phyloP scores from a whole-genome alignment of 441 rosid genomes.

The Euphorbia corollata region DNA sequence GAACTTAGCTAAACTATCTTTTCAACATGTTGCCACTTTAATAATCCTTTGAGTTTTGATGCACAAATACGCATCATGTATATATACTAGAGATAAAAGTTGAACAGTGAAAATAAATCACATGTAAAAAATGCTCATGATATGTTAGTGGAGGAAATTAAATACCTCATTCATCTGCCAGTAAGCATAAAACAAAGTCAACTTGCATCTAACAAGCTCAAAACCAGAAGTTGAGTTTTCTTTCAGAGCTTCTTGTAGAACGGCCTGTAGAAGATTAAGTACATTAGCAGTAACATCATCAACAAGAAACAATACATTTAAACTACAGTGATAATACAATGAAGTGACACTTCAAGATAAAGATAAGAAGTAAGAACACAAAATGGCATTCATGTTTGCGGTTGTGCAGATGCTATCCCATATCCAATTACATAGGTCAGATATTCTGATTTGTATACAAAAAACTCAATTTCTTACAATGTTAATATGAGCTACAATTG shows the following conservation, averaged over 20 bases:
- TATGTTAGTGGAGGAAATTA: background rate
- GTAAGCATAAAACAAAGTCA: conserved; percentile 72
- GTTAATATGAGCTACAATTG: background rate
- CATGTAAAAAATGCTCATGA: background rate
- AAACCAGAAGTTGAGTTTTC: conserved; percentile 30
- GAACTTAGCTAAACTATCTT: background rate
- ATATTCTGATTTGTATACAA: background rate
- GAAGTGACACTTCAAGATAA: background rate
- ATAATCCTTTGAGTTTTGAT: background rate
- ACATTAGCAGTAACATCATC: conserved; percentile 14
- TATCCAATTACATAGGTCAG: background rate
- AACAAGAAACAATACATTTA: background rate
- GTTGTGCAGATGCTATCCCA: background rate
- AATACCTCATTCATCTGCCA: conserved; percentile 93
- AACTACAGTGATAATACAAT: background rate
- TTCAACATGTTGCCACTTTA: background rate
- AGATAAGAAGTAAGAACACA: conserved; percentile 1
- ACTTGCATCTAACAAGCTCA: conserved; percentile 74
- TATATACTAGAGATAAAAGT: background rate
- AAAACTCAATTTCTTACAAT: background rate
- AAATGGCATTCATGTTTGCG: background rate
- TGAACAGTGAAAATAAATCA: background rate
- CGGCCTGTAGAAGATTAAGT: conserved; percentile 37
- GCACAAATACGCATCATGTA: background rate
- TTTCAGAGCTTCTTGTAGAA: conserved; percentile 38